These are phyloP conservation scores for Mytilinidion resinicola DNA, from an alignment of 495 filamentous ascomycete species.

Conservation along the genomic window DNA sequence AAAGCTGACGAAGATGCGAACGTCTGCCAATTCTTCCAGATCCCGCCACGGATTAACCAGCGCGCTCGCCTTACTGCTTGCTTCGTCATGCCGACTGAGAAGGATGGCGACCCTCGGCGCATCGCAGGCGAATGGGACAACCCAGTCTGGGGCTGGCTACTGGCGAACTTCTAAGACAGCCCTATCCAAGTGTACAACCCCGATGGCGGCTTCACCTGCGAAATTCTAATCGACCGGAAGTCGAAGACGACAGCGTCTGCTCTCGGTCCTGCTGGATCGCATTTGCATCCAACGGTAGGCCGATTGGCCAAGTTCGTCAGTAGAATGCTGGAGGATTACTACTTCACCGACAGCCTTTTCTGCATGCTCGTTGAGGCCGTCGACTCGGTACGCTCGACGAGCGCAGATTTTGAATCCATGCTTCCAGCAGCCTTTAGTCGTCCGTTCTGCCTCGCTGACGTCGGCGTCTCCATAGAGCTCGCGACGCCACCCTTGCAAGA, in stretches of 20 bases:
- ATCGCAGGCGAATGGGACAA: constrained; percentile 18
- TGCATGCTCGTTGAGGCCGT: constrained; percentile 1
- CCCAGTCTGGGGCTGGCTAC: constrained; percentile 51
- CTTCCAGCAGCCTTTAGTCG: constrained; percentile 12
- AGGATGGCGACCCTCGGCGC: not conserved
- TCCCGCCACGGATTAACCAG: constrained; percentile 48
- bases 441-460: constrained; percentile 16
- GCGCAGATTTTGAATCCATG: not conserved
- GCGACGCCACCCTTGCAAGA: not conserved
- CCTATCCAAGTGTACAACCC: constrained; percentile 46
- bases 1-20: constrained; percentile 4
- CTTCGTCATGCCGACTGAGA: constrained; percentile 29
- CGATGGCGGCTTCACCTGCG: constrained; percentile 49
- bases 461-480: constrained; percentile 15
- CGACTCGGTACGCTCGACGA: not conserved
- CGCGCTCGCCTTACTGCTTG: constrained; percentile 41
- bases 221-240: constrained; percentile 39
- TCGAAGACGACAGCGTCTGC: not conserved
- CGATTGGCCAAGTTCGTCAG: not conserved
- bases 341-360: not conserved
- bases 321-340: not conserved
- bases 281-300: too few species aligned
- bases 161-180: constrained; percentile 46
- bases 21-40: constrained; percentile 39
- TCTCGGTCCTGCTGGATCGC: not conserved